Percentiles rank a stretch among this genome's conserved stretches.
phyloP scores from a whole-genome alignment of 2,329 filamentous ascomycete species.

The Fusarium sambucinum region DNA sequence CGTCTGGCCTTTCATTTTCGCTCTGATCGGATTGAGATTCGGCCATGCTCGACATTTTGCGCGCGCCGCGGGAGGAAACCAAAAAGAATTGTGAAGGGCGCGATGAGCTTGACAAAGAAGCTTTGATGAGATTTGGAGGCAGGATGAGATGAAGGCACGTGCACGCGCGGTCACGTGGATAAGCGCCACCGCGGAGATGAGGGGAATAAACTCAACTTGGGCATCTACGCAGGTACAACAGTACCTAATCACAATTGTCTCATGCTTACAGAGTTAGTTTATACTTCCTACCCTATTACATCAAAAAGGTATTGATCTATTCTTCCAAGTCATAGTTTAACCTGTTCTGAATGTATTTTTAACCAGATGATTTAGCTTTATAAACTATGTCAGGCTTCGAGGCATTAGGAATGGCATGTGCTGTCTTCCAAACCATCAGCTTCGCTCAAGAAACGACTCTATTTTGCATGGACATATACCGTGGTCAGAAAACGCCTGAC shows the following conservation, averaged over 20 bases:
- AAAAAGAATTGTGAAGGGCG: background rate
- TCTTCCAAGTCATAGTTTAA: background rate
- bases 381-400: background rate
- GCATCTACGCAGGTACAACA: too few relatives aligned
- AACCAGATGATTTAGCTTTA: background rate
- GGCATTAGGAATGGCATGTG: background rate
- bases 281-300: background rate
- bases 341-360: background rate
- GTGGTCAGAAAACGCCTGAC: background rate
- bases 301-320: background rate
- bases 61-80: background rate
- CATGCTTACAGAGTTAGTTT: too few relatives aligned
- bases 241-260: too few relatives aligned
- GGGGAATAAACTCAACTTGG: background rate
- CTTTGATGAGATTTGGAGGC: background rate
- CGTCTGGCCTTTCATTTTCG: background rate
- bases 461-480: background rate
- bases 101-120: background rate
- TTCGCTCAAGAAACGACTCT: background rate
- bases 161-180: background rate
- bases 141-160: background rate
- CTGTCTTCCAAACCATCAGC: background rate
- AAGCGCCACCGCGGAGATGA: rapidly evolving
- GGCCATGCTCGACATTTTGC: constrained; percentile 20
- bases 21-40: constrained; percentile 26